Conservation (phyloP, 768 basidiomycete genomes). For the Postia placenta region DNA sequence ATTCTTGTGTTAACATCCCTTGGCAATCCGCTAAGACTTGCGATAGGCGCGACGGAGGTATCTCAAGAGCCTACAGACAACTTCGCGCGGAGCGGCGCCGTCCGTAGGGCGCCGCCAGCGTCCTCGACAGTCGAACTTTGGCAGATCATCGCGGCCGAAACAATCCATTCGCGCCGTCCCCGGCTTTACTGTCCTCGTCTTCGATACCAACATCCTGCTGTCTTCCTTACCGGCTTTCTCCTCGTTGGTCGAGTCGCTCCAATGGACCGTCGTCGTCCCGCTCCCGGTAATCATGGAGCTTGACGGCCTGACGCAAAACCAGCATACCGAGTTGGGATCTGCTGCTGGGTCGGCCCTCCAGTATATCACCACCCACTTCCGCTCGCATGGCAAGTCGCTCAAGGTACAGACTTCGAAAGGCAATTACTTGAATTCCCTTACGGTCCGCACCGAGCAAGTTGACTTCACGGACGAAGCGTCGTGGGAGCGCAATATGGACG, state of each 20-base stretch:
- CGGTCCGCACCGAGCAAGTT: constrained; percentile 77
- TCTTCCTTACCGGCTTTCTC: constrained; percentile 71
- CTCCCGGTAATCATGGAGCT: constrained; percentile 96
- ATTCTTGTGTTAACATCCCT: no score
- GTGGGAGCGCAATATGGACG: constrained; percentile 84
- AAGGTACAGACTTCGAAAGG: constrained; percentile 95
- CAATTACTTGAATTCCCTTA: constrained; percentile 83
- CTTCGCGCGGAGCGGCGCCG: constrained; percentile 27
- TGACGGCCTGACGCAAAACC: constrained; percentile 74
- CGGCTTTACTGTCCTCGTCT: constrained; percentile 85
- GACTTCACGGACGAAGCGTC: constrained; percentile 49
- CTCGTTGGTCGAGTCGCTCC: constrained; percentile 69
- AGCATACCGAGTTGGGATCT: constrained; percentile 56
- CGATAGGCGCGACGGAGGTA: constrained; percentile 70
- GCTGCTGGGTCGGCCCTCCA: constrained; percentile 67
- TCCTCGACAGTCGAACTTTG: constrained; percentile 23
- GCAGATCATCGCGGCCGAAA: constrained; percentile 24
- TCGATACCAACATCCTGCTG: constrained; percentile 94
- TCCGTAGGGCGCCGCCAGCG: constrained; percentile 20
- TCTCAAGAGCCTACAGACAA: constrained; percentile 55
- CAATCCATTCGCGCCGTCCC: constrained; percentile 55
- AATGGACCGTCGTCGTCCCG: constrained; percentile 88
- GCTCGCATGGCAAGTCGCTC: constrained; percentile 66
- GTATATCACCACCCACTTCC: constrained; percentile 73
- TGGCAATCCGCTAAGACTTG: constrained; percentile 5